Evolutionary conservation across 108 stramenopile genomes (phyloP).

Genomic region (Conticribra guillardii): DNA sequence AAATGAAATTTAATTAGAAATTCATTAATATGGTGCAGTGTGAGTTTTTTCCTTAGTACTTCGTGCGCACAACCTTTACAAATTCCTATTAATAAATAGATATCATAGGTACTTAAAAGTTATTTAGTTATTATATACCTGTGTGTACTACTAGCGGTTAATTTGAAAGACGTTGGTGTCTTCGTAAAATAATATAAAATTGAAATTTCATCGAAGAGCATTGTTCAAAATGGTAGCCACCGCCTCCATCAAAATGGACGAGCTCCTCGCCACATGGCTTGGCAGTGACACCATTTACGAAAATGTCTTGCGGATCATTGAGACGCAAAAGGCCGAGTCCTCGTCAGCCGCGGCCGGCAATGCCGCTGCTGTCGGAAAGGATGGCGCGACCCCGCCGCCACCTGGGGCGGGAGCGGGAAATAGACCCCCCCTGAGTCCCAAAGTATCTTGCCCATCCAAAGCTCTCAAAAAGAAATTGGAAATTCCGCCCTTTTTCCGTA

Average conservation of each 20-base stretch:
- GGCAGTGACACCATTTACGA: constrained; percentile 78
- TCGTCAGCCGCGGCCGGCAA: not conserved
- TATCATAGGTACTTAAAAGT: too few species aligned
- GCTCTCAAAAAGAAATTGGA: constrained; percentile 11
- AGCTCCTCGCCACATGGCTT: constrained; percentile 81
- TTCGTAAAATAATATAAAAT: not conserved
- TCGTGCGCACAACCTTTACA: too few species aligned
- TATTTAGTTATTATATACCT: too few species aligned
- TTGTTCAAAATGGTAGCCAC: constrained; percentile 52
- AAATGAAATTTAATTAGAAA: too few species aligned
- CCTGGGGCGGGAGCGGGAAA: constrained; percentile 25
- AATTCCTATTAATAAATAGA: too few species aligned
- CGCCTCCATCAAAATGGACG: constrained; percentile 83
- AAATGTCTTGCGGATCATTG: constrained; percentile 67
- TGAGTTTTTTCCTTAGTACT: too few species aligned
- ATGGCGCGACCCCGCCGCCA: constrained; percentile 11
- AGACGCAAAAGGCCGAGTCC: constrained; percentile 50
- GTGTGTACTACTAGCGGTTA: too few species aligned
- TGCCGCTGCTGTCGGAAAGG: constrained; percentile 3
- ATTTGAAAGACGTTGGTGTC: too few species aligned
- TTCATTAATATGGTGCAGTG: too few species aligned
- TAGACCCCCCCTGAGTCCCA: constrained; percentile 51
- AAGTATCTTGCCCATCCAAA: constrained; percentile 48
- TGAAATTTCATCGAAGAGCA: not conserved
- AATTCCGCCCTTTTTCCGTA: constrained; percentile 40